Evolutionary conservation across 1,284 basidiomycete genomes (phyloP).

Genomic region (Sporisorium graminicola): DNA sequence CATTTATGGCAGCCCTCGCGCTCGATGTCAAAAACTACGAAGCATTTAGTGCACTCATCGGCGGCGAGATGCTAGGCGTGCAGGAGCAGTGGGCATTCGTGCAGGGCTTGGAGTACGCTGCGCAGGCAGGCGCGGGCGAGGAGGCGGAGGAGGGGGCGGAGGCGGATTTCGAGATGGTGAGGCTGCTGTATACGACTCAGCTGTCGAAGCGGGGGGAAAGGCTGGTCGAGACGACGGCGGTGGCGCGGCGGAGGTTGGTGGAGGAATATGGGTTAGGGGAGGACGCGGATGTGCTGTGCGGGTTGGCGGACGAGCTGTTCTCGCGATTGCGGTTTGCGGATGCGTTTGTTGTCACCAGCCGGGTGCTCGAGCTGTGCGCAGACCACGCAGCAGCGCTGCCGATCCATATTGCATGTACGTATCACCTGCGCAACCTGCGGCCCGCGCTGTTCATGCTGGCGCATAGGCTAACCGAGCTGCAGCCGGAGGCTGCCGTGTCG

Average conservation of each 20-base stretch:
- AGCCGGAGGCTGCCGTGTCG: slow-evolving; percentile 89
- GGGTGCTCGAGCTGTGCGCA: slow-evolving; percentile 56
- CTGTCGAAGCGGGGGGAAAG: slow-evolving; percentile 78
- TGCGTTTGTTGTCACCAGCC: slow-evolving; percentile 84
- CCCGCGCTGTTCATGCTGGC: slow-evolving; percentile 94
- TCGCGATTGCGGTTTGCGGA: slow-evolving; percentile 90
- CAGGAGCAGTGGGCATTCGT: slow-evolving; percentile 88
- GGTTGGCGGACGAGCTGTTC: slow-evolving; percentile 91
- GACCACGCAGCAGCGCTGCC: slow-evolving; percentile 75
- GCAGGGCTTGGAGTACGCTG: slow-evolving; percentile 82
- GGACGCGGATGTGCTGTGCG: slow-evolving; percentile 91
- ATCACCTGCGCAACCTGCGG: slow-evolving; percentile 88
- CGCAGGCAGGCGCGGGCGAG: no score
- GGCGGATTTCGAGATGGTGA: slow-evolving; percentile 89
- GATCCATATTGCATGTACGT: slow-evolving; percentile 96
- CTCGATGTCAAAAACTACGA: slow-evolving; percentile 98
- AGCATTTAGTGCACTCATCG: slow-evolving; percentile 88
- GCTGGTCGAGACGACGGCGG: slow-evolving; percentile 17
- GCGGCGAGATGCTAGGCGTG: slow-evolving; percentile 76
- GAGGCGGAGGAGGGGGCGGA: slow-evolving; percentile 67
- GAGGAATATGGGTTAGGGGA: slow-evolving; percentile 77
- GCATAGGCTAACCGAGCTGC: slow-evolving; percentile 89
- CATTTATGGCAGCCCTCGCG: slow-evolving; percentile 92
- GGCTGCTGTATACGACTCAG: slow-evolving; percentile 89
- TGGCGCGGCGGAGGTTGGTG: slow-evolving; percentile 76